Evolutionary conservation across 495 filamentous ascomycete species (phyloP).

Genomic region (Penicillium lividum): DNA sequence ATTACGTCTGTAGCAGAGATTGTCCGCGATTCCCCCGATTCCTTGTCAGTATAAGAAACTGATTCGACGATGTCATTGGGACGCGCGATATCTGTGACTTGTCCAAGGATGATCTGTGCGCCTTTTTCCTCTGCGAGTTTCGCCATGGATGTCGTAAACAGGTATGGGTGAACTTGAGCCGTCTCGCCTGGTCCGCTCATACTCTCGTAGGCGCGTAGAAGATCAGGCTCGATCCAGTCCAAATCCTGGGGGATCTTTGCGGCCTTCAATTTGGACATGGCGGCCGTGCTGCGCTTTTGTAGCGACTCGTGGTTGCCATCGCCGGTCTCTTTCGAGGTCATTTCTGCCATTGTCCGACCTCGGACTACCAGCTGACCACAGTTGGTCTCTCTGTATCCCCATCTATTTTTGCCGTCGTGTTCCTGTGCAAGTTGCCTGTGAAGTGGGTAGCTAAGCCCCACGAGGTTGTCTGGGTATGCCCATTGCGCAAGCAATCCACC

Average conservation of each 20-base stretch:
- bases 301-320: constrained; percentile 49
- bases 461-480: constrained; percentile 87
- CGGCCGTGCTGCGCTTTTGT: constrained; percentile 70
- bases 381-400: constrained; percentile 83
- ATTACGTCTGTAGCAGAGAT: constrained; percentile 79
- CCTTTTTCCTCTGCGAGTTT: constrained; percentile 75
- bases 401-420: constrained; percentile 75
- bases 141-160: constrained; percentile 88
- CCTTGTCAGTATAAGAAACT: constrained; percentile 75
- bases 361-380: constrained; percentile 71
- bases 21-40: constrained; percentile 54
- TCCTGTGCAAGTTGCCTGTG: constrained; percentile 84
- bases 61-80: constrained; percentile 55
- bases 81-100: constrained; percentile 63
- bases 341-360: constrained; percentile 47
- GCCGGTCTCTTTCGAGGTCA: constrained; percentile 30
- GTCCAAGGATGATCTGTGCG: constrained; percentile 67
- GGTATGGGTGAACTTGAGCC: constrained; percentile 91
- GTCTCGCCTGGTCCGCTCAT: constrained; percentile 82
- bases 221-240: constrained; percentile 77
- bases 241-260: constrained; percentile 74
- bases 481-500: constrained; percentile 88
- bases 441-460: constrained; percentile 81
- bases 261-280: constrained; percentile 56
- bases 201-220: constrained; percentile 69